Conservation (phyloP, 2,329 filamentous ascomycete species). For the Colletotrichum acutatum region DNA sequence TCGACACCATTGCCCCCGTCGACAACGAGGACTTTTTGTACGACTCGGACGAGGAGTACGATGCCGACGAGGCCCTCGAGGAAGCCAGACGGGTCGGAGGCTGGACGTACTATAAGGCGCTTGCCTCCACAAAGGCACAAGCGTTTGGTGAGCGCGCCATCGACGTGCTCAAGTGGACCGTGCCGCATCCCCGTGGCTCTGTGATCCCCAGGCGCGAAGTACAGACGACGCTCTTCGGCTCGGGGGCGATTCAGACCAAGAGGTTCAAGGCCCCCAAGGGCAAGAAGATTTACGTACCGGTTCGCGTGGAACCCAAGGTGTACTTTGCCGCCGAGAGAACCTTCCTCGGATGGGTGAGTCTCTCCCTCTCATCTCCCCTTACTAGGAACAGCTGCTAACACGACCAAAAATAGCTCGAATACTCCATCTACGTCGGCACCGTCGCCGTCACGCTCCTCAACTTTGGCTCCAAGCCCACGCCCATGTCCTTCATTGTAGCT, state of each 20-base stretch:
- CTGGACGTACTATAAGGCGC: constrained; percentile 76
- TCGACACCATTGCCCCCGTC: constrained; percentile 65
- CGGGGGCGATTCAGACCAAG: constrained; percentile 65
- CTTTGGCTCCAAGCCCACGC: constrained; percentile 72
- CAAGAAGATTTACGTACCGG: constrained; percentile 94
- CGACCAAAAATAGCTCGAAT: constrained; percentile 76
- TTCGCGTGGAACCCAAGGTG: constrained; percentile 96
- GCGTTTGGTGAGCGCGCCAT: constrained; percentile 54
- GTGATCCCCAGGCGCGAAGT: constrained; percentile 68
- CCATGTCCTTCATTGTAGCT: constrained; percentile 73
- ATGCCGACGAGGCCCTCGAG: constrained; percentile 79
- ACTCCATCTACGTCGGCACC: constrained; percentile 91
- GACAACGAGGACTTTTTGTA: constrained; percentile 84
- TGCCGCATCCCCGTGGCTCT: constrained; percentile 66
- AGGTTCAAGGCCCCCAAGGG: constrained; percentile 80
- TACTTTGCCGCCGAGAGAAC: constrained; percentile 97
- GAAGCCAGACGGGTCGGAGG: constrained; percentile 82
- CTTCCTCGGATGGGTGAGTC: constrained; percentile 88
- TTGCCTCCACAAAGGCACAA: constrained; percentile 60
- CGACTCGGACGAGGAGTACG: constrained; percentile 87
- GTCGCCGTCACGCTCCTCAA: constrained; percentile 88
- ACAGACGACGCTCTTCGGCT: constrained; percentile 63
- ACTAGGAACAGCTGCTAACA: constrained; percentile 38
- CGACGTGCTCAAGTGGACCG: constrained; percentile 58
- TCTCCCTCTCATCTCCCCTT: too few relatives aligned